Base-by-base conservation (phyloP, 352 stramenopile species). In the Peronospora destructor region DNA sequence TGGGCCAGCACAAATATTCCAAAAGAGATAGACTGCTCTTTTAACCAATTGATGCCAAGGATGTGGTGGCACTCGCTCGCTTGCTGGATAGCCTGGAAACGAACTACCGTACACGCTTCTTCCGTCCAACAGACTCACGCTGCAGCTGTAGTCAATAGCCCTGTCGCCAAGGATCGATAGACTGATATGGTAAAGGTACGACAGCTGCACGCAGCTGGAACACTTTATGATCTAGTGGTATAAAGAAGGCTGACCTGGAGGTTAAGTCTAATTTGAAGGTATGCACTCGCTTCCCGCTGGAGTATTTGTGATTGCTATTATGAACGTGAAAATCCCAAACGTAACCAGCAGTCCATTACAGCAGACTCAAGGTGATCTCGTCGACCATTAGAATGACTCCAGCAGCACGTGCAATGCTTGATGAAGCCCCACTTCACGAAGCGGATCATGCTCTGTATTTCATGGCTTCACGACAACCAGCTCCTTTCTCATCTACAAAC, bases 371-470 rank as follows among this genome's bases (percentile, higher is more conserved):
- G 81, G 49, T 95, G 53, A 93, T 61, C 32, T 95, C 77, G 64
- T 96, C 87, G 19, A 95, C 83, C 64, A 86, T 87, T 28, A 98
- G 75, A 9, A 85, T 90, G 25, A 84, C 73, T 21, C 94, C 95
- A n/a, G 84, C 74, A 35, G 73, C 50, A 41, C 76, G 76, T 28
- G 73, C 65, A 49, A 98, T 72, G 35, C 76, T 39, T 81, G 56
- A 98, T 82, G 14, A 84, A 53, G 30, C 85, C 90, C 14, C 68
- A 76, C 62, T 91, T 91, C 62, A 94, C 75, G 12, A 92, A 89
- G 16, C 87, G 85, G 29, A 98, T 74, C 28, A 98, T 81, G 64
- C 98, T 98, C 73, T 98, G 93, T 93, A 98, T 98, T 68, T 98
- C 95, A 98, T 98, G 12, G 94, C 95, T 64, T 98, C 94, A 98